A percentile compares a stretch with the other conserved stretches of the same genome.
These are phyloP conservation scores for Fusarium vanettenii DNA, from an alignment of 2,329 filamentous ascomycete species.

Conservation along the genomic window DNA sequence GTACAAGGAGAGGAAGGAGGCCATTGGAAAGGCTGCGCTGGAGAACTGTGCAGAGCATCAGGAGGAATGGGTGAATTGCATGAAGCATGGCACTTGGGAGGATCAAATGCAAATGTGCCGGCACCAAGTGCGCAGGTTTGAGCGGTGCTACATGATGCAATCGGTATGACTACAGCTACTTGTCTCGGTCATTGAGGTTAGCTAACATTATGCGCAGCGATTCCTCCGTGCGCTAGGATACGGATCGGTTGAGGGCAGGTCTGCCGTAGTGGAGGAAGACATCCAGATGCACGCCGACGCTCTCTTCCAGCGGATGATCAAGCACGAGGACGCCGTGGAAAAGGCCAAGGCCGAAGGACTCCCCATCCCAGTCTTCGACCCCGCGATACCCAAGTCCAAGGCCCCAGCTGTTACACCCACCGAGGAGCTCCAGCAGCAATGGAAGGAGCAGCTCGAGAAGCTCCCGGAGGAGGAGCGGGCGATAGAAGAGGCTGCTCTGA, in stretches of 20 bases:
- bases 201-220: conserved; percentile 64
- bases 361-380: conserved; percentile 69
- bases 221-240: conserved; percentile 94
- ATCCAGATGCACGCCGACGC: conserved; percentile 97
- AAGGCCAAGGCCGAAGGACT: conserved; percentile 72
- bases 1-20: conserved; percentile 83
- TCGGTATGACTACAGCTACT: conserved; percentile 63
- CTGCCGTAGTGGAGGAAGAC: conserved; percentile 79
- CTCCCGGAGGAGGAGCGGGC: conserved; percentile 68
- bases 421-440: conserved; percentile 61
- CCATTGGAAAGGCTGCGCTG: conserved; percentile 83
- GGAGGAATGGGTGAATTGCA: conserved; percentile 84
- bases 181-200: neutral
- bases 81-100: conserved; percentile 75
- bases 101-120: conserved; percentile 84
- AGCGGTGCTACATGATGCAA: conserved; percentile 91
- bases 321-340: conserved; percentile 81
- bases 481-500: conserved; percentile 72
- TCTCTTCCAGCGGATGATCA: conserved; percentile 87
- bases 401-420: conserved; percentile 45
- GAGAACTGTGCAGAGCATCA: conserved; percentile 96
- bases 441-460: conserved; percentile 68
- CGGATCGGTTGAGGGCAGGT: conserved; percentile 73
- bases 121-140: conserved; percentile 79
- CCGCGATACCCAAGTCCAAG: conserved; percentile 59